A percentile compares a stretch with the other conserved stretches of the same genome.
phyloP scores from a whole-genome alignment of 2,329 filamentous ascomycete genomes.

The Gnomoniopsis smithogilvyi region DNA sequence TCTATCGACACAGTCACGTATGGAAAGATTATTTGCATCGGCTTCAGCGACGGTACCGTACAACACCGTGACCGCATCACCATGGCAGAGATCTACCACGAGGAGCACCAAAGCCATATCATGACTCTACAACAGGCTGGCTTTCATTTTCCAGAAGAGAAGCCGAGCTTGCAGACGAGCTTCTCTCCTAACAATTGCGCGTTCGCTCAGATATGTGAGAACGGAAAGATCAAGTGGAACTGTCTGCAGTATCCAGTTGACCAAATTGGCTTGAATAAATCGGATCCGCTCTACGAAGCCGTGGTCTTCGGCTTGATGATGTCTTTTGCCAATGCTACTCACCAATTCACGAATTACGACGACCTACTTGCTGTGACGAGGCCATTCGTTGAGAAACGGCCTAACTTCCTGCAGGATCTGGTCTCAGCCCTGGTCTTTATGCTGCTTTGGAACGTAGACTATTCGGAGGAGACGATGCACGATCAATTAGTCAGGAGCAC shows the following conservation, averaged over 20 bases:
- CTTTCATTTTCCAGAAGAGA: constrained; percentile 66
- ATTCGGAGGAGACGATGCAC: constrained; percentile 69
- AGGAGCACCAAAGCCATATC: constrained; percentile 62
- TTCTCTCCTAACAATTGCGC: constrained; percentile 61
- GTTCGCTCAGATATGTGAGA: constrained; percentile 54
- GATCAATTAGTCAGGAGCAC: constrained; percentile 71
- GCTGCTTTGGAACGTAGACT: constrained; percentile 74
- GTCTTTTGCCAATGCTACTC: constrained; percentile 43
- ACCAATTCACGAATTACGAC: constrained; percentile 55
- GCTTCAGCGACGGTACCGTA: constrained; percentile 76
- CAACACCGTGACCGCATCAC: constrained; percentile 76
- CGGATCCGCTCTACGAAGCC: constrained; percentile 50
- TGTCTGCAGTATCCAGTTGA: constrained; percentile 47
- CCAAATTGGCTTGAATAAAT: constrained; percentile 45
- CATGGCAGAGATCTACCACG: constrained; percentile 65
- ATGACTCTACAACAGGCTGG: constrained; percentile 73
- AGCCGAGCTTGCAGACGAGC: constrained; percentile 61
- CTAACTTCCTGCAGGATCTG: constrained; percentile 60
- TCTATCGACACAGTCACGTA: constrained; percentile 66
- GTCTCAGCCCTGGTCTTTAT: constrained; percentile 66
- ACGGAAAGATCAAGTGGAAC: constrained; percentile 58
- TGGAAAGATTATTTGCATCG: constrained; percentile 68
- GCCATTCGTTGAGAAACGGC: constrained; percentile 37
- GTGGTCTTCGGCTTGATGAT: constrained; percentile 61
- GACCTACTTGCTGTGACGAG: constrained; percentile 70